Percentiles rank a stretch among this genome's conserved stretches.
phyloP scores from a whole-genome alignment of 306 rosid species.

The Malus fusca region DNA sequence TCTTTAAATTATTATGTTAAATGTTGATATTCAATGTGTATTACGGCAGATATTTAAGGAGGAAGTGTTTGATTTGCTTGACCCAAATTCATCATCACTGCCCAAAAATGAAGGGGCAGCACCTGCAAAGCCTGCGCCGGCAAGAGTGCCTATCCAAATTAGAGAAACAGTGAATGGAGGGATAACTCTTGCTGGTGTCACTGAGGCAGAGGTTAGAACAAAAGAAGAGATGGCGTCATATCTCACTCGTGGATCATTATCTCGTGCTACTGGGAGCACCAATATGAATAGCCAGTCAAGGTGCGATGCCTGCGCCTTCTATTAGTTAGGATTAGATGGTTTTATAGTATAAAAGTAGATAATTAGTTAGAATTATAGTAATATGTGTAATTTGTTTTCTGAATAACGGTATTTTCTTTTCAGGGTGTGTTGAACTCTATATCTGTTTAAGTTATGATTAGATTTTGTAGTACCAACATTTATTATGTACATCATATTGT shows the following conservation, averaged over 20 bases:
- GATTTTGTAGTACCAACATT: neutral
- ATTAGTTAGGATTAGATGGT: neutral
- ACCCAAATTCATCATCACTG: constrained; percentile 31
- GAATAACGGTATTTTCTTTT: neutral
- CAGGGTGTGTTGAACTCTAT: neutral
- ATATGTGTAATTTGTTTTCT: neutral
- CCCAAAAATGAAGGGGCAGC: constrained; percentile 42
- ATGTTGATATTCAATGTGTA: neutral
- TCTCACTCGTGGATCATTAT: constrained; percentile 61
- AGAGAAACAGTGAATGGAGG: constrained; percentile 82
- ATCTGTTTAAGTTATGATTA: neutral
- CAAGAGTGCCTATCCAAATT: constrained; percentile 78
- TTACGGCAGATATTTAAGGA: constrained; percentile 74
- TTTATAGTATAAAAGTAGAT: neutral
- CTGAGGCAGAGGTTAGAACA: constrained; percentile 70
- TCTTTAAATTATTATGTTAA: neutral
- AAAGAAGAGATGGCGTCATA: constrained; percentile 77
- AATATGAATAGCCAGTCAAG: constrained; percentile 95
- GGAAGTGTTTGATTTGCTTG: constrained; percentile 88
- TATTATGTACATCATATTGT: neutral
- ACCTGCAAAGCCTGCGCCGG: constrained; percentile 34
- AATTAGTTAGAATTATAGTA: neutral
- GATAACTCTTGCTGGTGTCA: constrained; percentile 84
- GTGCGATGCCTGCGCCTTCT: constrained; percentile 17
- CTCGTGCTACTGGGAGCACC: constrained; percentile 89